Evolutionary conservation across 495 filamentous ascomycete genomes (phyloP), one percentile per base, ranked within the genome.

Genomic region (Neurospora sp.): DNA sequence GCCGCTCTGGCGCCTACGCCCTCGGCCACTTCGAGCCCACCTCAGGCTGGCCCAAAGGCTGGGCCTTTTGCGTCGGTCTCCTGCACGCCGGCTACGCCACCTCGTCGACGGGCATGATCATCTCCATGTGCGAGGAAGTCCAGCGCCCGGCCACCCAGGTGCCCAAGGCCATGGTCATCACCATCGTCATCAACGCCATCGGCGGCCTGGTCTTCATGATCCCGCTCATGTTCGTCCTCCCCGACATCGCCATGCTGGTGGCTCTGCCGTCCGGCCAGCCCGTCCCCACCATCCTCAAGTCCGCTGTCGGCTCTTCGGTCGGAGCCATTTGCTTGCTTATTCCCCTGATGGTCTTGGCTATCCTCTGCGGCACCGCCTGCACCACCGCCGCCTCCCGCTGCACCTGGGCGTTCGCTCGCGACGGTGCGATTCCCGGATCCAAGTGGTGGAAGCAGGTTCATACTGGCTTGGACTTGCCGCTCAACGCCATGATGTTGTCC

Each of bases 311-410:
- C 6, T 80, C 79, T 61, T 79, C 81, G 0, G 84, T 81, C 38
- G 86, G 80, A 37, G 83, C 84, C 8, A 82, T 87, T 68, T 84
- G 72, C 18, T 75, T 87, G 18, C 78, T 86, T 10, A 76, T 87
- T 20, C 84, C 85, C 39, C 75, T 88, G 71, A 80, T 87, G 75
- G 83, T 85, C 47, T 74, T 85, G 40, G 82, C 80, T 35, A 72
- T 91, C 73, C 88, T 90, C 75, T 90, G 88, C 76, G 88, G 87
- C 12, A 88, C 87, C 31, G 89, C 87, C 47, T 88, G 88, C 75
- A 90, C 87, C 8, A 87, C 87, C 5, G 89, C 88, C 20, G 82
- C 88, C 3, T 89, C 87, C 1, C 86, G 89, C 27, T 82, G 85
- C 69, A 87, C 88, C 45, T 91, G 86, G 83, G 89, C 88, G 0